phyloP scores from a whole-genome alignment of 2,329 filamentous ascomycete genomes.

The Fusarium falciforme region DNA sequence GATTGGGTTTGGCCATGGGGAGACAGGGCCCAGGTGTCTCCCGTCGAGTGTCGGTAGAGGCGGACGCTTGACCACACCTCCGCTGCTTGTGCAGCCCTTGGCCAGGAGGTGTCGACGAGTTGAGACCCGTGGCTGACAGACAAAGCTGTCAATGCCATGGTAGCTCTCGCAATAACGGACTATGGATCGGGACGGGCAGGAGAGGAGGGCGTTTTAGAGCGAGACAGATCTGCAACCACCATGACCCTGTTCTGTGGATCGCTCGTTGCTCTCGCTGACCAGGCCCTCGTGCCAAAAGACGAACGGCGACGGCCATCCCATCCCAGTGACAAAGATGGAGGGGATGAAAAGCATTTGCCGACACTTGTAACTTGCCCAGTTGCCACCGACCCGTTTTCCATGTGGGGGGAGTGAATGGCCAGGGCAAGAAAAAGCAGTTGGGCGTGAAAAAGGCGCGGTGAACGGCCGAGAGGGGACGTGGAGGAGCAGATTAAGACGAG shows the following conservation, averaged over 20 bases:
- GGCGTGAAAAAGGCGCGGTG: constrained; percentile 32
- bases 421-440: constrained; percentile 29
- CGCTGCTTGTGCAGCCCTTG: background rate
- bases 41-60: background rate
- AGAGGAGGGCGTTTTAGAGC: constrained; percentile 17
- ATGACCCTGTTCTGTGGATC: constrained; percentile 29
- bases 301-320: constrained; percentile 6
- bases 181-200: constrained; percentile 19
- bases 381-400: constrained; percentile 31
- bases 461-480: constrained; percentile 15
- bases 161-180: background rate
- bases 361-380: constrained; percentile 19
- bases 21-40: background rate
- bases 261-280: constrained; percentile 6
- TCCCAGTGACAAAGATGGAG: constrained; percentile 11
- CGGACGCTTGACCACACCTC: background rate
- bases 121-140: background rate
- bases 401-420: constrained; percentile 38
- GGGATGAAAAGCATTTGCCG: constrained; percentile 16
- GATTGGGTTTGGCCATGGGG: background rate
- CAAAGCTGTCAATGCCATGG: constrained; percentile 3
- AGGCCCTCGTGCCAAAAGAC: background rate
- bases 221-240: constrained; percentile 40
- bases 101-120: constrained; percentile 7
- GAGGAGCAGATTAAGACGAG: constrained; percentile 17